phyloP scores from a whole-genome alignment of 129 eudicot species.

The Flaveria robusta region DNA sequence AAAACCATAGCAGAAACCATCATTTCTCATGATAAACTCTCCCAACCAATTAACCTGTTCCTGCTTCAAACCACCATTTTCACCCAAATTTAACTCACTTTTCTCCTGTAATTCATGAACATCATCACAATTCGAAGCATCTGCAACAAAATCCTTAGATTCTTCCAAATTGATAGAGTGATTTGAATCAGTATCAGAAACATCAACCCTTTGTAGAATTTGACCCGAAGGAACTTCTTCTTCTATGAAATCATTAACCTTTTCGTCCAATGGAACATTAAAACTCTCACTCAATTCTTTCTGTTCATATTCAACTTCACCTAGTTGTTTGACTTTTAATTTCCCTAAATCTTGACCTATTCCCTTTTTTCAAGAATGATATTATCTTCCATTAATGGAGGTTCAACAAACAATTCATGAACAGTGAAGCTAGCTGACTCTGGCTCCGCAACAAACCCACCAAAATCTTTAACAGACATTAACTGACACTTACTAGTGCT shows the following conservation, averaged over 20 bases:
- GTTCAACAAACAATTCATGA: conserved; percentile 57
- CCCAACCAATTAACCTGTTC: conserved; percentile 36
- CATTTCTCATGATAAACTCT: conserved; percentile 29
- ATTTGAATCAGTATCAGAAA: not conserved
- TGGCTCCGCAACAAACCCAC: conserved; percentile 55
- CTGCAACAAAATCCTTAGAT: conserved; percentile 24
- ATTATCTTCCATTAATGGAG: conserved; percentile 35
- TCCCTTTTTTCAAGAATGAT: conserved; percentile 15
- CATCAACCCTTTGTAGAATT: conserved; percentile 8
- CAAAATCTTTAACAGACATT: conserved; percentile 43
- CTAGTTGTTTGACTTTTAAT: not conserved
- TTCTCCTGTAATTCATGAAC: conserved; percentile 18
- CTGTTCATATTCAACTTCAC: no score
- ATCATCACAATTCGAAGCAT: conserved; percentile 17
- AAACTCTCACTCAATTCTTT: conserved; percentile 19
- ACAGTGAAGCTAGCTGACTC: conserved; percentile 52
- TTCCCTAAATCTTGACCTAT: conserved; percentile 4
- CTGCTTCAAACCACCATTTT: conserved; percentile 17
- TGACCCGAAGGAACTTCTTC: conserved; percentile 16
- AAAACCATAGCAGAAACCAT: conserved; percentile 35
- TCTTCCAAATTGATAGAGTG: conserved; percentile 18
- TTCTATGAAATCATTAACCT: conserved; percentile 21
- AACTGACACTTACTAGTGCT: conserved; percentile 55
- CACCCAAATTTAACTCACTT: conserved; percentile 13
- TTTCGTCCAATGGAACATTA: conserved; percentile 16